phyloP scores from a whole-genome alignment of 2,329 filamentous ascomycete genomes.

The Aspergillus nomiae region DNA sequence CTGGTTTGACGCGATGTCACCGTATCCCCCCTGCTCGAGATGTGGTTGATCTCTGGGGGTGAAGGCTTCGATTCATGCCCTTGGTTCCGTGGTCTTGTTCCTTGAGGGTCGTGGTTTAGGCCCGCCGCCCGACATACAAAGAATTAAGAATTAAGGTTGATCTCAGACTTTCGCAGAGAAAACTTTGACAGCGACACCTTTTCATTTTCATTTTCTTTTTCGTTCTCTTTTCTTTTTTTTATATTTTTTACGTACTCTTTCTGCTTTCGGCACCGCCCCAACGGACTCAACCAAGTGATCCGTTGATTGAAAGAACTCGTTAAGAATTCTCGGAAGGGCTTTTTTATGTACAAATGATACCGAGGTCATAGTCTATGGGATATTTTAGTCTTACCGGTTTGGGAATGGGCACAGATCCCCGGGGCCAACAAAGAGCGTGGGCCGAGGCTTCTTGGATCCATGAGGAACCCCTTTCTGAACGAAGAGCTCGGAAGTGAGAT shows the following conservation, averaged over 20 bases:
- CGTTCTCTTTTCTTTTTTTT: background rate
- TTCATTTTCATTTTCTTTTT: background rate
- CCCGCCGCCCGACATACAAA: background rate
- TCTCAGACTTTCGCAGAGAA: background rate
- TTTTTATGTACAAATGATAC: background rate
- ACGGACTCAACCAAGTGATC: background rate
- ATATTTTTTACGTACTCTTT: background rate
- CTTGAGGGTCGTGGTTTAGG: background rate
- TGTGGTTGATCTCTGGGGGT: background rate
- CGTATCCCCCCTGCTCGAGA: background rate
- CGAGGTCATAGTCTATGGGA: background rate
- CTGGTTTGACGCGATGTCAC: constrained; percentile 10
- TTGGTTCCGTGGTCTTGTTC: background rate
- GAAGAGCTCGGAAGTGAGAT: background rate
- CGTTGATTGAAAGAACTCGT: background rate
- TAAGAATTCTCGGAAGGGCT: background rate
- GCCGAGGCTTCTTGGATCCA: background rate
- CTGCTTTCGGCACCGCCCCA: background rate
- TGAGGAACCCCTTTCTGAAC: background rate
- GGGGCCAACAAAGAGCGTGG: background rate
- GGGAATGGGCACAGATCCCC: background rate
- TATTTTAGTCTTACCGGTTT: background rate
- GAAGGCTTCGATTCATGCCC: too few relatives aligned
- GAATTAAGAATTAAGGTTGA: constrained; percentile 2
- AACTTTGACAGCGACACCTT: background rate